Percentiles rank a stretch among this genome's conserved stretches.
Conservation (phyloP, 176 grass and related monocot genomes). For the Tillandsia leiboldiana region DNA sequence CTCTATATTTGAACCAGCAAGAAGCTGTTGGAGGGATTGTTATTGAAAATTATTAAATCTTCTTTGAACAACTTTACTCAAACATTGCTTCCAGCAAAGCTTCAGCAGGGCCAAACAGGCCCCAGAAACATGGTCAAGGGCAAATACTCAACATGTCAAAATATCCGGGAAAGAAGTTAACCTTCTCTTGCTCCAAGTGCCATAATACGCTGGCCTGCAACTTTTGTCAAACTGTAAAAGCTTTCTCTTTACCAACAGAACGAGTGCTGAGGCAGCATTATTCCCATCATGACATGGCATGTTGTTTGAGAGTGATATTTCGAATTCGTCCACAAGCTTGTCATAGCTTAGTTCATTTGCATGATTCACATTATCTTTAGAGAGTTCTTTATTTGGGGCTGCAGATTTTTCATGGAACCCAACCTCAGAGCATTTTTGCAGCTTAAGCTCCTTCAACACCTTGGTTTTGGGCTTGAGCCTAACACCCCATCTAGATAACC, state of each 20-base stretch:
- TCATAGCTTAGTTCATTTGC: constrained; percentile 29
- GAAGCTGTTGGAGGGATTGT: too few species aligned
- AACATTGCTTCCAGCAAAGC: background rate
- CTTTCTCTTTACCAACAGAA: constrained; percentile 34
- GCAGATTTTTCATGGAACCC: constrained; percentile 34
- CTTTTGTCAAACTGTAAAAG: constrained; percentile 97
- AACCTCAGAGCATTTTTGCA: constrained; percentile 50
- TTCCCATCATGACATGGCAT: constrained; percentile 15
- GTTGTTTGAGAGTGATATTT: constrained; percentile 32
- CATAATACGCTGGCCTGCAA: constrained; percentile 89
- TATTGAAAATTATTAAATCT: too few species aligned
- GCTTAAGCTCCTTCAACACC: constrained; percentile 68
- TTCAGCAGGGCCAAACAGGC: background rate
- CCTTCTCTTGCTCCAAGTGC: constrained; percentile 88
- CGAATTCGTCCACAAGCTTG: constrained; percentile 53
- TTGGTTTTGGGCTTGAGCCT: constrained; percentile 61
- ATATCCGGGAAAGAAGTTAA: constrained; percentile 19
- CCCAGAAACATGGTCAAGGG: constrained; percentile 1
- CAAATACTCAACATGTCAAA: constrained; percentile 8
- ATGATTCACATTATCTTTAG: constrained; percentile 21
- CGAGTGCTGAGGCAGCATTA: constrained; percentile 16
- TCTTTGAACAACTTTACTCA: too few species aligned
- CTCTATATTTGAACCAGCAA: too few species aligned
- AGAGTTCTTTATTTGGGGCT: constrained; percentile 28
- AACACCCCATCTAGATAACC: constrained; percentile 60